A percentile compares a stretch with the other conserved stretches of the same genome.
These are phyloP conservation scores for Coemansia sp. DNA, from an alignment of 192 early-diverging fungal genomes.

Conservation along the genomic window DNA sequence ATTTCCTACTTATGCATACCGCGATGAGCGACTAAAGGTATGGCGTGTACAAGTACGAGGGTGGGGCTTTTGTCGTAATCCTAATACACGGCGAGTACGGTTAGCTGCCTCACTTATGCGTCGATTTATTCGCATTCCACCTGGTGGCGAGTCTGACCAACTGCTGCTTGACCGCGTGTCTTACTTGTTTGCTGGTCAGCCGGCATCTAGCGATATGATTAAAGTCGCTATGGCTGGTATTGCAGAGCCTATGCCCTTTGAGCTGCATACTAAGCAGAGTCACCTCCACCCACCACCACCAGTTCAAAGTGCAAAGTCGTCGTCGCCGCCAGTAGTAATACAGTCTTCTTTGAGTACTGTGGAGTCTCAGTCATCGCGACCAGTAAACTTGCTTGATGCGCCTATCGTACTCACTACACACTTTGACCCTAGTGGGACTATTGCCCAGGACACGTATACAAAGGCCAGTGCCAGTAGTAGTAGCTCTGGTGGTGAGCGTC, in stretches of 20 bases:
- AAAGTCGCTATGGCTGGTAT: constrained; percentile 52
- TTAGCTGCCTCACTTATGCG: constrained; percentile 42
- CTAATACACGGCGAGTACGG: constrained; percentile 32
- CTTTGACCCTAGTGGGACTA: constrained; percentile 19
- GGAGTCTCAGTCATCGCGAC: not conserved
- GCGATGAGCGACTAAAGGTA: constrained; percentile 52
- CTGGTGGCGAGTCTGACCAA: constrained; percentile 35
- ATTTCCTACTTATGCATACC: constrained; percentile 52
- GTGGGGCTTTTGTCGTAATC: constrained; percentile 48
- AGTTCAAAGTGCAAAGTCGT: not conserved
- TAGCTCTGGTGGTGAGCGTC: not conserved
- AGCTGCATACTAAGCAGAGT: constrained; percentile 23
- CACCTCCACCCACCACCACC: not conserved
- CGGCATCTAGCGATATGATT: constrained; percentile 30
- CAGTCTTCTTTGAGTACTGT: not conserved
- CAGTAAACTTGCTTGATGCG: constrained; percentile 48
- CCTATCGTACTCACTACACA: constrained; percentile 44
- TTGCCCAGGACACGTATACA: constrained; percentile 1
- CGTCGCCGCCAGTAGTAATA: not conserved
- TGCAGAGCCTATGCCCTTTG: constrained; percentile 44
- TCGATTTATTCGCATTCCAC: constrained; percentile 35
- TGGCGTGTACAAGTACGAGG: constrained; percentile 56
- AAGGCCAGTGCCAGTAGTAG: not conserved
- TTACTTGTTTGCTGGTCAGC: constrained; percentile 45
- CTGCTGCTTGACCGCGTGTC: constrained; percentile 47